Base-by-base conservation (phyloP, 192 early-diverging fungal species). In the Entophlyctis luteolus region DNA sequence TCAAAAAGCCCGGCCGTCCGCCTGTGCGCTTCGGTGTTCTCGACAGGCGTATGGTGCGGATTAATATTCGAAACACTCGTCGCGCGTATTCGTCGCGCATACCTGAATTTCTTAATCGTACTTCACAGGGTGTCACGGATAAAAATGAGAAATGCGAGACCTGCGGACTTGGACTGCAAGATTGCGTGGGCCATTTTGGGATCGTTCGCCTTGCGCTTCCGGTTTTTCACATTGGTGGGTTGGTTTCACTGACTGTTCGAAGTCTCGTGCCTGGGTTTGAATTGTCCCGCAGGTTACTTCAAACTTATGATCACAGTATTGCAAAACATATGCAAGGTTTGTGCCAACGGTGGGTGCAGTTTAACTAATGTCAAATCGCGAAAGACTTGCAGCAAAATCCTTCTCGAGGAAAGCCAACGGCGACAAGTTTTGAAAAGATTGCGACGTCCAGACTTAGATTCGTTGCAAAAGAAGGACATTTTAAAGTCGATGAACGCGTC, bases 151-250 rank as follows among this genome's bases (percentile, higher is more conserved):
- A 73, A 2, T 99, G 97, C 79, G 86, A 92, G 52, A 99, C 97
- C 12, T 99, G 97, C 70, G 88, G 88, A 22, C 82, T 90, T 71
- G 81, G 81, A 59, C 80, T 91, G 70, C 79, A 89, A 70, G 91
- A 96, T 49, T 99, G 97, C 76, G 87, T 93, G 23, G 97, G 97
- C 33, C 97, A 99, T 81, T 99, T 88, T 81, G 97, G 95, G 18
- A 90, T 93, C 65, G 82, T 99, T 32, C 88, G 91, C 49, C 82
- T 99, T 6, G 89, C 88, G 38, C 77, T 98, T 48, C 97, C 97
- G 3, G 92, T 99, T 22, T 99, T 98, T 72, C 97, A 99, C 48
- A 93, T 94, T 81, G 97, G 97, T 63, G 16, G 22, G n/a, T 6
- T 23, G 37, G 16, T 57, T 57, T 36, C 8, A 16, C 18, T 28